Percentiles rank a stretch among this genome's conserved stretches.
These are phyloP conservation scores for Phytophthora niederhauseri DNA, from an alignment of 352 stramenopile genomes.

Conservation along the genomic window DNA sequence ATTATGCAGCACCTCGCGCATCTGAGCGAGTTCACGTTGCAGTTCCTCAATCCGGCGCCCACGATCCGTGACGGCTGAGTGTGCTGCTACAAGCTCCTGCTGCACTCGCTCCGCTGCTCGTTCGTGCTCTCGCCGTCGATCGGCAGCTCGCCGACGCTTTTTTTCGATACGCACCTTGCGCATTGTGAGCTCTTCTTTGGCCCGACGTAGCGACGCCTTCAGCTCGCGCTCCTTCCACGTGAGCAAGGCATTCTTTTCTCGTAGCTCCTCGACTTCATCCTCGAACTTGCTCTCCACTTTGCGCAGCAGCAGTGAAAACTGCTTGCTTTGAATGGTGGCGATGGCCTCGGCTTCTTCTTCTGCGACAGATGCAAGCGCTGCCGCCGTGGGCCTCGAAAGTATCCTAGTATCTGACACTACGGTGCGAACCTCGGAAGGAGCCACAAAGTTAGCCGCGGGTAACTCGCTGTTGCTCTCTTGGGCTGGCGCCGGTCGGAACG, in stretches of 20 bases:
- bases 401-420: conserved; percentile 53
- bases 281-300: conserved; percentile 83
- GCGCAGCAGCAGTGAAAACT: conserved; percentile 73
- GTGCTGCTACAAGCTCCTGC: conserved; percentile 37
- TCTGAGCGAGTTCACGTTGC: conserved; percentile 29
- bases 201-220: conserved; percentile 64
- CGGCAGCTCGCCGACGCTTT: conserved; percentile 68
- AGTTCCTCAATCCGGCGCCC: conserved; percentile 22
- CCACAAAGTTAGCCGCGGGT: conserved; percentile 9
- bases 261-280: conserved; percentile 77
- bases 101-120: conserved; percentile 49
- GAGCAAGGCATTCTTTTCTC: conserved; percentile 71
- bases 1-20: conserved; percentile 28
- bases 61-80: conserved; percentile 16
- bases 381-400: conserved; percentile 40
- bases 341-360: conserved; percentile 36
- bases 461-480: conserved; percentile 22
- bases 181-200: conserved; percentile 66
- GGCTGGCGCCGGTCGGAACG: conserved; percentile 29
- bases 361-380: conserved; percentile 20
- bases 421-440: conserved; percentile 34
- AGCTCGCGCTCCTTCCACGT: conserved; percentile 76
- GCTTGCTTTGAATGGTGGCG: conserved; percentile 40
- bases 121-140: conserved; percentile 70
- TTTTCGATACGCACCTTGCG: conserved; percentile 75